Evolutionary conservation across 164 flowering plant genomes (phyloP), one percentile per base, ranked within the genome.

Genomic region (Stephania japonica): DNA sequence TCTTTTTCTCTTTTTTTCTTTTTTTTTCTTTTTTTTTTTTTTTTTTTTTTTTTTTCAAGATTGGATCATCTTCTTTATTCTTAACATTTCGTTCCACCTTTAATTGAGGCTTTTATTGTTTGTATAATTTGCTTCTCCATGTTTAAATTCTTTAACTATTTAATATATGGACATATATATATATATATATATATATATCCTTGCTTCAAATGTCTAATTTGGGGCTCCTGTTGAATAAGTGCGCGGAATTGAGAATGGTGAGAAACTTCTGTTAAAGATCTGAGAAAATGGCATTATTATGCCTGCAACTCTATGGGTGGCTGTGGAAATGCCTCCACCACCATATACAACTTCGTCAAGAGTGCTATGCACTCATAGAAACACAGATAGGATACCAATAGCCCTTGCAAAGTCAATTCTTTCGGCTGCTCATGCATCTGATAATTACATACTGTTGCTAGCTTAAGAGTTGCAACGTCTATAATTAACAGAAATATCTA

Each of bases 331-430:
- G 73, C 21, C 76, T 74, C 78, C 65, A 71, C 23, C 71, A 69
- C 64, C 32, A 70, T 11, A 13, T 56, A 56, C 38, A 32, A 32
- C 38, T 32, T 2, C 38, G 18, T 50, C 18, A 14, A 56, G 78
- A 87, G 87, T 87, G 88, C 73, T 83, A 86, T 86, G 78, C 86
- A 87, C 91, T 87, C 92, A 84, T 86, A 85, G 83, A 77, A 78
- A 80, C 69, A 50, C 7, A 80, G 67, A 87, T 56, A 56, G 62
- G 5, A 77, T 81, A 86, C 84, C 76, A 80, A 44, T 70, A 69
- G 12, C 32, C 3, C 69, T 75, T 72, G 32, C 62, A 80, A 83
- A 87, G 89, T 87, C 92, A 78, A 82, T 75, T 77, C 86, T 86
- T 81, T 70, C 87, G 89, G 85, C 89, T 68, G 61, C 61, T 4